Base-by-base conservation (phyloP, 2,329 filamentous ascomycete species). In the Meredithiella fracta region DNA sequence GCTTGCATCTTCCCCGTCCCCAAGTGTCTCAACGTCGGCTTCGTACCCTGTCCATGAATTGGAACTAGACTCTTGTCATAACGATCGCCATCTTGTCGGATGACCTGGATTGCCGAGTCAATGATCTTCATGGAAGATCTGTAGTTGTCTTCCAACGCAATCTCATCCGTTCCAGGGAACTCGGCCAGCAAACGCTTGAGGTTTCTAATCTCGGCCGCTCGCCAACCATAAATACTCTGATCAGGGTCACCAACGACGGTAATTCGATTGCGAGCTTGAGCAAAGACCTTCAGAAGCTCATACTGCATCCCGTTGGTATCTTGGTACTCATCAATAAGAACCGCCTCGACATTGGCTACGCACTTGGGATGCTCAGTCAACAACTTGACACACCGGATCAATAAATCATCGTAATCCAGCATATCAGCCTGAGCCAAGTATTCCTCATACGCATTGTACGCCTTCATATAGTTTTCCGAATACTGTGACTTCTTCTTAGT, bases 161-260 rank as follows among this genome's bases (percentile, higher is more conserved):
- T 80, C 58, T 92, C 84, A 3, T 88, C 77, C 0, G 89, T 92
- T 25, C 84, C 77, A 0, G 82, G 82, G 64, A 85, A 96, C 58
- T 87, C 82, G 44, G 73, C 72, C 54, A 88, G 78, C 73, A 98
- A 82, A 1, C 85, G 80, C 61, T 79, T 78, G 51, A 97, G 74
- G 63, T 97, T 98, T 65, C 84, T 84, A 62, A 91, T 87, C 67
- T 98, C 91, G 8, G 92, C 91, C 6, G 88, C 90, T 20, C 91
- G 83, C 75, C 94, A 98, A 20, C 91, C 87, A 66, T 97, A 98
- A 57, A 98, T 98, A 66, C 90, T 96, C 68, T 98, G 91, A 66
- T 98, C 92, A 0, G 92, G 91, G 65, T 98, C 91, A 34, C 91
- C 92, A 3, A 98, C 92, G 59, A 96, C 86, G 0, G 91, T 97